Evolutionary conservation across 306 rosid species (phyloP).

Genomic region (Quercus dentata): DNA sequence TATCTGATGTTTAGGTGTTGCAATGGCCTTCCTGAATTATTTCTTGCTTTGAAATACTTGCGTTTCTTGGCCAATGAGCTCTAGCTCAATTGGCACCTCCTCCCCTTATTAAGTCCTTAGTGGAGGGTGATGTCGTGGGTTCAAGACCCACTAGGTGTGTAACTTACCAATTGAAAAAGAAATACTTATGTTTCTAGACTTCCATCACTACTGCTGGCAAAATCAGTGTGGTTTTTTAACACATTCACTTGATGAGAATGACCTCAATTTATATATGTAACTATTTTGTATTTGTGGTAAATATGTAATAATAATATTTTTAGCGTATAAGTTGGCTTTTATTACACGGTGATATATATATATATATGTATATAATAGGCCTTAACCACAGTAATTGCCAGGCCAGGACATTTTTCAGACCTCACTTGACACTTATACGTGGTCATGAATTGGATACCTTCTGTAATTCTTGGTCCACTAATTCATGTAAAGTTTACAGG

Average conservation of each 20-base stretch:
- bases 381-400: conserved; percentile 14
- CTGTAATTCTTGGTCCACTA: conserved; percentile 20
- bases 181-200: background rate
- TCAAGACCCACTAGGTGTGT: no score
- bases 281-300: background rate
- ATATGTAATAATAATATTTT: background rate
- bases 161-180: background rate
- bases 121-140: no score
- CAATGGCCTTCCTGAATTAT: background rate
- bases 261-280: background rate
- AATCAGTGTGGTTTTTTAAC: background rate
- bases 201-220: background rate
- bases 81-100: no score
- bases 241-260: background rate
- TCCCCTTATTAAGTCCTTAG: no score
- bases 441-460: conserved; percentile 14
- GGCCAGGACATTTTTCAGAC: background rate
- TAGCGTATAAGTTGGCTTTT: background rate
- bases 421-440: background rate
- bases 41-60: background rate
- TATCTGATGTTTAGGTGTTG: conserved; percentile 18
- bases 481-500: conserved; percentile 48
- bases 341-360: background rate
- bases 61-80: background rate
- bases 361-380: background rate